Evolutionary conservation across 2,329 filamentous ascomycete species (phyloP), one percentile per base, ranked within the genome.

Genomic region (Epichloe scottii): DNA sequence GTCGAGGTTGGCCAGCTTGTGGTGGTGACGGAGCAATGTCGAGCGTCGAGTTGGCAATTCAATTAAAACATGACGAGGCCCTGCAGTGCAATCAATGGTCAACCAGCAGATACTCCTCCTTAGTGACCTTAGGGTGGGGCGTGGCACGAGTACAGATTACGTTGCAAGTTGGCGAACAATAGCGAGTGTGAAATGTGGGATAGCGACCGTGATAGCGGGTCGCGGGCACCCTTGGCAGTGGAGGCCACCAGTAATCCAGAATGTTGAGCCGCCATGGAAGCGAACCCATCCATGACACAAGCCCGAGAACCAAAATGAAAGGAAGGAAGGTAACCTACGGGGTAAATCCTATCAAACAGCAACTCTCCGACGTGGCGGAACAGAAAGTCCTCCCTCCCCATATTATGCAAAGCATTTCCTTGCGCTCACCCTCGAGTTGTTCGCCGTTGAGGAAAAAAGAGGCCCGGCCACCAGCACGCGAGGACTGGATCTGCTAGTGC

Each of bases 1-100:
- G 43, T 48, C 50, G 49, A 21, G 53, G 56, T 56, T 53, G 53
- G 55, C 55, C 55, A 50, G 51, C 50, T 49, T 48, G 52, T 38
- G 54, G 52, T 50, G 54, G 47, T 55, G 50, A 47, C 21, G 43
- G 49, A 41, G 45, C 46, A 54, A 48, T 47, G 55, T 51, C 54
- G 51, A 52, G 50, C 30, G 10, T 42, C 11, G 23, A 17, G 38
- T 19, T 42, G 39, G 39, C n/a, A n/a, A 40, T 42, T 34, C 23
- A 37, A 50, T 48, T 38, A 30, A 37, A 42, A 37, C 39, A 44
- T 49, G 51, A 49, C 51, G 51, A 46, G 35, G 35, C 46, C 30
- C 34, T 30, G 33, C 30, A 12, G 33, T 35, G 38, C 38, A 40
- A 46, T 17, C 8, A 21, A 21, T 21, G 21, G 21, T 21, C 21